Evolutionary conservation across 1,284 basidiomycete species (phyloP).

Genomic region (Apiotrichum sp.): DNA sequence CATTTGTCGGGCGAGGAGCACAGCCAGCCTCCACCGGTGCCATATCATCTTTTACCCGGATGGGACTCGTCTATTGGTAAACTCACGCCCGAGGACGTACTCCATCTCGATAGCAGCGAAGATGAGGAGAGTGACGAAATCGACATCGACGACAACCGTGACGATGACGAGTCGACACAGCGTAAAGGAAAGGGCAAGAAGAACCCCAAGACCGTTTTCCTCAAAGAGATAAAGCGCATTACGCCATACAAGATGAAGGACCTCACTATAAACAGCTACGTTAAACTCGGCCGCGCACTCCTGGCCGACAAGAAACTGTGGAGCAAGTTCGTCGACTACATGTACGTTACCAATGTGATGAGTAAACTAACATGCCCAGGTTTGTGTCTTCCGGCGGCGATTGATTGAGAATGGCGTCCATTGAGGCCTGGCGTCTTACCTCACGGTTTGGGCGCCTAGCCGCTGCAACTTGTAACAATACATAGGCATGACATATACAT

Average conservation of each 20-base stretch:
- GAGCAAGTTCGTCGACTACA: slow-evolving; percentile 40
- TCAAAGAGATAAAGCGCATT: slow-evolving; percentile 51
- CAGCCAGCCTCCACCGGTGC: slow-evolving; percentile 53
- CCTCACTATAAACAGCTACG: slow-evolving; percentile 72
- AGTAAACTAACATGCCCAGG: neutral
- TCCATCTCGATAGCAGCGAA: neutral
- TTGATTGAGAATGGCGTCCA: neutral
- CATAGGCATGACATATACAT: too few relatives aligned
- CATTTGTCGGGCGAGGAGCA: slow-evolving; percentile 21
- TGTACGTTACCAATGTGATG: slow-evolving; percentile 32
- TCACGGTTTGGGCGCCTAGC: too few relatives aligned
- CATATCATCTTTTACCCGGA: slow-evolving; percentile 59
- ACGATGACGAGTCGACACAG: slow-evolving; percentile 1
- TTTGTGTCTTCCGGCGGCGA: slow-evolving; percentile 6
- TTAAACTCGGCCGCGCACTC: slow-evolving; percentile 62
- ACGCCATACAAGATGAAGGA: slow-evolving; percentile 66
- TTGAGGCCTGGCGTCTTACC: too few relatives aligned
- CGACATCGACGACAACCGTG: neutral
- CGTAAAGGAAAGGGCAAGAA: neutral
- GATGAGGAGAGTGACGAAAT: too few relatives aligned
- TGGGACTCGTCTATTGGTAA: slow-evolving; percentile 25
- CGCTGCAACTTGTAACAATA: too few relatives aligned
- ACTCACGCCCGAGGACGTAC: slow-evolving; percentile 3
- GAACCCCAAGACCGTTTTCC: slow-evolving; percentile 23
- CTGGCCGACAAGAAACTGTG: slow-evolving; percentile 59